Conservation (phyloP, 768 basidiomycete genomes). For the Chalciporus pseudorubinellus region DNA sequence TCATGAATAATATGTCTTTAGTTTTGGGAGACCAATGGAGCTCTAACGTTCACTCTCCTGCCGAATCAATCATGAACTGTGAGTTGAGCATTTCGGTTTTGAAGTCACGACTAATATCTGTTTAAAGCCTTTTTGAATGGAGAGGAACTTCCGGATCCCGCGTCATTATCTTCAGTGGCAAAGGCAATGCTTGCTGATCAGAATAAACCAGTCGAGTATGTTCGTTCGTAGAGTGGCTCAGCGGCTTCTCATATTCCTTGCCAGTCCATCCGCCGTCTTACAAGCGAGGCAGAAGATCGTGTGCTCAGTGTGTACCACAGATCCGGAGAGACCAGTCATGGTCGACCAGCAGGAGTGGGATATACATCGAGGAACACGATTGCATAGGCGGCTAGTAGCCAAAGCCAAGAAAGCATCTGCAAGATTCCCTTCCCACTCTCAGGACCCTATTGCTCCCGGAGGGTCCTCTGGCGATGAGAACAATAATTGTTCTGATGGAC, state of each 20-base stretch:
- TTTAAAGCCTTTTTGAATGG: slow-evolving; percentile 54
- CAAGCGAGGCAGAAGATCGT: slow-evolving; percentile 53
- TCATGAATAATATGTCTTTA: slow-evolving; percentile 22
- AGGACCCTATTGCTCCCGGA: not conserved
- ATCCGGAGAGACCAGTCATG: slow-evolving; percentile 57
- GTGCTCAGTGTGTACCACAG: slow-evolving; percentile 61
- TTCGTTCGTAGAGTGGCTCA: slow-evolving; percentile 4
- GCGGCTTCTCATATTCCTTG: slow-evolving; percentile 10
- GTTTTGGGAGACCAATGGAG: slow-evolving; percentile 58
- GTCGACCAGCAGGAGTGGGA: slow-evolving; percentile 60
- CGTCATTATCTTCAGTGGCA: slow-evolving; percentile 53
- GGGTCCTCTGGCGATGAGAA: slow-evolving; percentile 6
- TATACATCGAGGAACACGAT: slow-evolving; percentile 52
- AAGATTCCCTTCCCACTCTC: not conserved
- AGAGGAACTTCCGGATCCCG: slow-evolving; percentile 53
- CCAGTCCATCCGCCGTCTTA: slow-evolving; percentile 58
- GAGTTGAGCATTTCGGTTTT: slow-evolving; percentile 6
- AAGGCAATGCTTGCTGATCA: slow-evolving; percentile 47
- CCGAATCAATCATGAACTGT: slow-evolving; percentile 51
- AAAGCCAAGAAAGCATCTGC: slow-evolving; percentile 23
- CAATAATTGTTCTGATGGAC: slow-evolving; percentile 1
- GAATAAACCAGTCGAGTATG: slow-evolving; percentile 45
- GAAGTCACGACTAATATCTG: slow-evolving; percentile 1
- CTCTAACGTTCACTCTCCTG: slow-evolving; percentile 51
- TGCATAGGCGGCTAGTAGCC: slow-evolving; percentile 49